A percentile compares a stretch with the other conserved stretches of the same genome.
These are phyloP conservation scores for Alternaria brassicae DNA, from an alignment of 2,329 filamentous ascomycete species.

Conservation along the genomic window DNA sequence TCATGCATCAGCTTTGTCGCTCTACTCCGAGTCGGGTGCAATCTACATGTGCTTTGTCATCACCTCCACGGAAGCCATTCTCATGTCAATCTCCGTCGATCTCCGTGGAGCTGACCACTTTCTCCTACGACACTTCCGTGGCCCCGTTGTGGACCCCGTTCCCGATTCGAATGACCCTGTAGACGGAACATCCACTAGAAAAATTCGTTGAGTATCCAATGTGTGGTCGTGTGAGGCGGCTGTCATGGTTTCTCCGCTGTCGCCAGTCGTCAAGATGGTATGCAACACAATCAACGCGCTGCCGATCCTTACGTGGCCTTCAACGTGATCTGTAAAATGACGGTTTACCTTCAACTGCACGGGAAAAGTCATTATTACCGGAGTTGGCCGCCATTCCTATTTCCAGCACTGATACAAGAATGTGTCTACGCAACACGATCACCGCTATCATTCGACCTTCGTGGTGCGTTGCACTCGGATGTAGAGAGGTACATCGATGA, in stretches of 20 bases:
- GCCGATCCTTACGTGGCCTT: not conserved
- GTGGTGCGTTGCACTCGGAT: not conserved
- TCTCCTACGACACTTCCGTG: not conserved
- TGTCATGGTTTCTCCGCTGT: not conserved
- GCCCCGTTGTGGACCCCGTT: not conserved
- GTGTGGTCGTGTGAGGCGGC: not conserved
- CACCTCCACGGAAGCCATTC: not conserved
- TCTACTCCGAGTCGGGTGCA: not conserved
- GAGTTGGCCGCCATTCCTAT: not conserved
- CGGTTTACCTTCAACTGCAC: not conserved
- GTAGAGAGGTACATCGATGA: not conserved
- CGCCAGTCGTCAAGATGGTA: not conserved
- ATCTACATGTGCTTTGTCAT: not conserved
- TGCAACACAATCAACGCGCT: not conserved
- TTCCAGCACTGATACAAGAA: not conserved
- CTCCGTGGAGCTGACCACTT: not conserved
- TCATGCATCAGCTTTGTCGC: not conserved
- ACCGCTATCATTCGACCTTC: not conserved
- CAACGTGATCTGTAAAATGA: not conserved
- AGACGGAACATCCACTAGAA: not conserved
- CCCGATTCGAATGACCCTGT: not conserved
- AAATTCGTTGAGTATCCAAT: not conserved
- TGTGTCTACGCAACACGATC: not conserved
- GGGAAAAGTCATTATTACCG: not conserved
- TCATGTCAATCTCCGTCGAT: slow-evolving; percentile 4